Base-by-base conservation (phyloP, 345 rosid species). In the Eucalyptus rudis region DNA sequence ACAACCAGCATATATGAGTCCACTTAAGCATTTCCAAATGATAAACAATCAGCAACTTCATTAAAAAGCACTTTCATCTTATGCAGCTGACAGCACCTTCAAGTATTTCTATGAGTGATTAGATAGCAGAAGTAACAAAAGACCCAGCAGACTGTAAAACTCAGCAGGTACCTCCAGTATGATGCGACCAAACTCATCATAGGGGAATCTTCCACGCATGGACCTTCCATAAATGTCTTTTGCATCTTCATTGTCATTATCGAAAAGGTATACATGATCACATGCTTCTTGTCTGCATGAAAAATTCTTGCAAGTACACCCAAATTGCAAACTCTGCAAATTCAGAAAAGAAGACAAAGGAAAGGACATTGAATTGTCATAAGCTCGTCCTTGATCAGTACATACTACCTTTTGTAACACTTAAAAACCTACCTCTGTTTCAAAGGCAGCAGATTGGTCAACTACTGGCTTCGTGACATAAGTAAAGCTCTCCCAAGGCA, bases 201-300 rank as follows among this genome's bases (percentile, higher is more conserved):
- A 98, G 8, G 99, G 96, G 88, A 97, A 97, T 91, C 98, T 96
- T 58, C 93, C 95, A 88, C 40, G 88, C 97, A 98, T 94, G 81
- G 97, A 89, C 89, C 92, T 95, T 86, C 99, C 99, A 88, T 91
- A 89, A 88, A 94, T 92, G 94, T 98, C 99, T 92, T 93, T 96
- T 89, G 99, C 99, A 86, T 96, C 99, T 90, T 96, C 99, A 88
- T 95, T 96, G 92, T 98, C 99, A 90, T 92, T 93, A 89, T 92
- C 95, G 44, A 97, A 98, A 89, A 97, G 99, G 95, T 98, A 97
- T n/a, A 96, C 96, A 27, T 96, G 99, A 92, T 95, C 97, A 93
- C 99, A 98, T 66, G 93, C 92, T 91, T 90, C 94, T 90, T 98
- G 95, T 87, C 87, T 89, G 92, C 99, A 98, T 33, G 91, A 80